Percentiles rank a stretch among this genome's conserved stretches.
These are phyloP conservation scores for Marchantia paleacea DNA, from an alignment of 225 moss, liverwort and hornwort species.

Conservation along the genomic window DNA sequence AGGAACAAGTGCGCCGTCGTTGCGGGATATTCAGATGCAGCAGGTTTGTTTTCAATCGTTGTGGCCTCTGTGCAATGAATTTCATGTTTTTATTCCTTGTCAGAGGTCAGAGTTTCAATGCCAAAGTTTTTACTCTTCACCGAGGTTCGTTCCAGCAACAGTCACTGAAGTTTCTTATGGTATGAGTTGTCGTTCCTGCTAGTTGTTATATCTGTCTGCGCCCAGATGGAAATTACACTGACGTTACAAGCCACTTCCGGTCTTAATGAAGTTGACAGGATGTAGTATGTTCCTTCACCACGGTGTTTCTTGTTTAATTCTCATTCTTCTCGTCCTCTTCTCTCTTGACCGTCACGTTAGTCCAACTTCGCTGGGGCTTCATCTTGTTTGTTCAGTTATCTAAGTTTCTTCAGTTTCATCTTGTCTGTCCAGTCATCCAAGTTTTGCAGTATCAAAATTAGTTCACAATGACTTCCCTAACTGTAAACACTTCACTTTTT, in stretches of 20 bases:
- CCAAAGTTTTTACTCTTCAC: no score
- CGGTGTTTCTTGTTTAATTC: no score
- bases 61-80: not conserved
- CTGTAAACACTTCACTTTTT: not conserved
- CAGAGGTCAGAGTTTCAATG: not conserved
- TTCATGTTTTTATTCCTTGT: not conserved
- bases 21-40: constrained; percentile 89
- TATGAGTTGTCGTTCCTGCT: no score
- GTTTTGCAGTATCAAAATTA: no score
- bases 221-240: no score
- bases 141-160: no score
- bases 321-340: not conserved
- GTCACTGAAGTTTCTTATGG: no score
- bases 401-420: not conserved
- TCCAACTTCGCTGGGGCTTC: not conserved
- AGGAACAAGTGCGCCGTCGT: constrained; percentile 57
- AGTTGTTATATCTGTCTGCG: no score
- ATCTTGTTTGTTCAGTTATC: not conserved
- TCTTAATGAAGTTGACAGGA: not conserved
- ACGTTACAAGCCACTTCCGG: no score
- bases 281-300: no score
- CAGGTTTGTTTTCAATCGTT: constrained; percentile 49
- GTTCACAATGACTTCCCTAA: not conserved
- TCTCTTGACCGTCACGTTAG: not conserved
- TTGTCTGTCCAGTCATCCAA: not conserved